A percentile compares a stretch with the other conserved stretches of the same genome.
These are phyloP conservation scores for Sclerotiophoma versabilis DNA, from an alignment of 2,329 filamentous ascomycete genomes.

Conservation along the genomic window DNA sequence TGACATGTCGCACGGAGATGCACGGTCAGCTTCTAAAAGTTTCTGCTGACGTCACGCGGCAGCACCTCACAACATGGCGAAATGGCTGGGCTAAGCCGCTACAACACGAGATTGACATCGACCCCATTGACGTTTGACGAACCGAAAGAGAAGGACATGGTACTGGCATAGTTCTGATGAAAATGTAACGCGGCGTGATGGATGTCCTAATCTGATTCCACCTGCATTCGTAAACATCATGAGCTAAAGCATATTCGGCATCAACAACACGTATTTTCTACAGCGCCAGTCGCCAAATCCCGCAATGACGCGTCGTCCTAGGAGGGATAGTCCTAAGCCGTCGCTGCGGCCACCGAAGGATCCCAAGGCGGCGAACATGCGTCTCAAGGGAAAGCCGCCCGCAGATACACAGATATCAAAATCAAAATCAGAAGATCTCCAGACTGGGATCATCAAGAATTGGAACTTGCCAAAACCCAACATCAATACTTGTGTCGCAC, in stretches of 20 bases:
- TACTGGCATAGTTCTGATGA: not conserved
- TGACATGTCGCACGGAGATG: conserved; percentile 6
- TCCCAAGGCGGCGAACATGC: not conserved
- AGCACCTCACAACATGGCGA: conserved; percentile 4
- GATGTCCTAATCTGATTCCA: not conserved
- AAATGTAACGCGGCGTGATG: not conserved
- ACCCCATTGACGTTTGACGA: not conserved
- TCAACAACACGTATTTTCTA: not conserved
- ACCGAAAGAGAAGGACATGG: not conserved
- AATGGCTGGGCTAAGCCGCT: not conserved
- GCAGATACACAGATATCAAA: not conserved
- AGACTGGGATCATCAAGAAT: conserved; percentile 1
- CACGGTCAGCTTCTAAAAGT: conserved; percentile 16
- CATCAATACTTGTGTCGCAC: not conserved
- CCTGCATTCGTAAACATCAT: not conserved
- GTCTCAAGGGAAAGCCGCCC: not conserved
- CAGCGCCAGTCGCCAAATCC: not conserved
- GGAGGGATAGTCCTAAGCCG: not conserved
- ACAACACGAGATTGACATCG: not conserved
- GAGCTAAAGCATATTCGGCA: not conserved
- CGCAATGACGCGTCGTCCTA: conserved; percentile 1
- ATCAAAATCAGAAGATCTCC: not conserved
- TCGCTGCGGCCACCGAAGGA: not conserved
- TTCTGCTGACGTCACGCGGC: conserved; percentile 21
- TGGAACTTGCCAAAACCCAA: not conserved